Evolutionary conservation across 1,139 yeast species (phyloP), one percentile per base, ranked within the genome.

Genomic region (Kazachstania sp.): DNA sequence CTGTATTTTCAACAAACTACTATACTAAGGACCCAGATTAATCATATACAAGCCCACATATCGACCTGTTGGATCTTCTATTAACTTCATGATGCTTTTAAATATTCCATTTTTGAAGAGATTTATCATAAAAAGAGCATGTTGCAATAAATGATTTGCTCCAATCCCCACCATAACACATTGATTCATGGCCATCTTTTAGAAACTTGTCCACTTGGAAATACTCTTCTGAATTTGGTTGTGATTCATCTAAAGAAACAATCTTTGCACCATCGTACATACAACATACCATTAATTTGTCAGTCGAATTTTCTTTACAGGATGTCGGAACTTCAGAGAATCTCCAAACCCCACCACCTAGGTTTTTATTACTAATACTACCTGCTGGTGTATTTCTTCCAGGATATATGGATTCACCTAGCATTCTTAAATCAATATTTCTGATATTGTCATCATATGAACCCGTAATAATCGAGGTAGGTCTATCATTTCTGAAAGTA

Each of bases 111-210:
- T 74, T 64, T 56, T 87, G 95, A 2, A 90, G 76, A 23, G 84
- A 78, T 50, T 77, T 77, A 64, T 92, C 98, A 67, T 92, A 92
- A 64, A 92, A 92, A 46, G 96, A 86, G 63, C 97, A 88, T 0
- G 96, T 88, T 3, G 79, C 82, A 3, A 83, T 60, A 5, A 75
- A 77, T 16, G 71, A 70, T 1, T 62, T 63, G 11, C 75, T 69
- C 95, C 97, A 88, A 60, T 86, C 96, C 4, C 95, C 96, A 0
- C 97, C 97, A 60, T 92, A 92, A 46, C 92, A 88, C 87, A 92
- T 92, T 54, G 96, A 86, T 43, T 80, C 82, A 62, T 92, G 97
- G 26, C 83, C 85, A 29, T 75, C 75, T 53, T 81, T 83, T 61
- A 81, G 77, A 51, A 73, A 75, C 23, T 51, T 47, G 11, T 69